Evolutionary conservation across 2,329 filamentous ascomycete species (phyloP), one percentile per base, ranked within the genome.

Genomic region (Colletotrichum lupini): DNA sequence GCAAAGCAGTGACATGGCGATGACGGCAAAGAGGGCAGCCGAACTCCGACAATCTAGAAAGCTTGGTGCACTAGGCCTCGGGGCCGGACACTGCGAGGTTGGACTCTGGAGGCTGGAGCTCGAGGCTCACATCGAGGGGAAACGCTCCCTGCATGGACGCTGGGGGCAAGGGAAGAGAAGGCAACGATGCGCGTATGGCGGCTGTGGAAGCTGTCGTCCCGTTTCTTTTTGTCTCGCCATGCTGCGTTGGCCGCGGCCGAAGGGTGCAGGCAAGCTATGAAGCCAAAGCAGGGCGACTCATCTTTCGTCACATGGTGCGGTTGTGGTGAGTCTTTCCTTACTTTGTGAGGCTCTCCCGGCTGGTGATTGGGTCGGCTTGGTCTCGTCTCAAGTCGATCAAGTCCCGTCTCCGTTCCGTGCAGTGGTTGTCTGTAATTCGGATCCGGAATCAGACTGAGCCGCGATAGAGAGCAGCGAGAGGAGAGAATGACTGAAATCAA

Each of bases 141-240:
- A 73, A 71, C 67, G 46, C 71, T 71, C 67, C 67, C 61, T 73
- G 71, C 71, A 61, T 73, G 59, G 65, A 69, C 22, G 42, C 30
- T 65, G 52, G 24, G 24, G 42, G 19, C 42, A 49, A 49, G 42
- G 19, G 32, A 46, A 63, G 28, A 22, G 9, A 64, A 37, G 61
- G 61, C 11, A 26, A 32, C 22, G 46, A 64, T 64, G n/a, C 46
- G 49, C 22, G 42, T 49, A 49, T 16, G n/a, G 61, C 46, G 32
- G 46, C 30, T 4, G 61, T 64, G 46, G 22, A n/a, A 22, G 42
- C 19, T 22, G 11, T 56, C 26, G 22, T 56, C 26, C 37, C 11
- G 52, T 65, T 57, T 57, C 62, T 65, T 57, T 19, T 37, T 42
- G 62, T 19, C 22, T 30, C 62, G 12, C 32, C 46, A 63, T 35